These are phyloP conservation scores for Rickenella mellea DNA, from an alignment of 768 basidiomycete genomes.

Conservation along the genomic window DNA sequence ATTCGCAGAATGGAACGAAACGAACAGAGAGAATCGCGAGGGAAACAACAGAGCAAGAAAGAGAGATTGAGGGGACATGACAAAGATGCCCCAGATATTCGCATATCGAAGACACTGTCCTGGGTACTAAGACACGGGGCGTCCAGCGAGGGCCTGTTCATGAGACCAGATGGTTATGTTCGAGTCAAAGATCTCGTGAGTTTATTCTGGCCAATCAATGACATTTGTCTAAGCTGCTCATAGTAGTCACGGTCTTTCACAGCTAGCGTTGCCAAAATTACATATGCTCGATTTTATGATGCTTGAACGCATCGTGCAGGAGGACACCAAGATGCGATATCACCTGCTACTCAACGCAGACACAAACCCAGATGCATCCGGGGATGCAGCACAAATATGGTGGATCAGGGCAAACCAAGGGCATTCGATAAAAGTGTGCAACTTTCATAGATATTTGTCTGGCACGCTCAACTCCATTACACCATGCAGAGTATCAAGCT, in stretches of 20 bases:
- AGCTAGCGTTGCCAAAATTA: slow-evolving; percentile 68
- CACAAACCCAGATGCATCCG: slow-evolving; percentile 15
- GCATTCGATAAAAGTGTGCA: slow-evolving; percentile 66
- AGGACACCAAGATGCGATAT: slow-evolving; percentile 60
- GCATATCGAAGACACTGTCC: slow-evolving; percentile 77
- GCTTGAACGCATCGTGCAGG: slow-evolving; percentile 55
- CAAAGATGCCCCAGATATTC: slow-evolving; percentile 56
- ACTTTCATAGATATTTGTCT: neutral
- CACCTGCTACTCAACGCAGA: slow-evolving; percentile 45
- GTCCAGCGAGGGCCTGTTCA: slow-evolving; percentile 56
- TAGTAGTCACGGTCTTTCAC: slow-evolving; percentile 6
- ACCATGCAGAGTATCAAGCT: slow-evolving; percentile 53
- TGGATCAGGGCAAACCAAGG: slow-evolving; percentile 91
- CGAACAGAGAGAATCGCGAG: no score
- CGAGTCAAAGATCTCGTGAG: slow-evolving; percentile 76
- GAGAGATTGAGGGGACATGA: slow-evolving; percentile 44
- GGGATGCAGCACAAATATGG: slow-evolving; percentile 38
- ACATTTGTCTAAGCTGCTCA: slow-evolving; percentile 6
- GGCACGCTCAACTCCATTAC: neutral
- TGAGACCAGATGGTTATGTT: slow-evolving; percentile 82
- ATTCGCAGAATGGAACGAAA: no score
- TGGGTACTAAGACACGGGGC: slow-evolving; percentile 92
- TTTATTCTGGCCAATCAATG: slow-evolving; percentile 7
- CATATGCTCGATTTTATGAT: slow-evolving; percentile 43
- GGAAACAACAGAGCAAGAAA: no score